A percentile compares a stretch with the other conserved stretches of the same genome.
Conservation (phyloP, 371 early-diverging fungal species). For the Capniomyces stellatus region DNA sequence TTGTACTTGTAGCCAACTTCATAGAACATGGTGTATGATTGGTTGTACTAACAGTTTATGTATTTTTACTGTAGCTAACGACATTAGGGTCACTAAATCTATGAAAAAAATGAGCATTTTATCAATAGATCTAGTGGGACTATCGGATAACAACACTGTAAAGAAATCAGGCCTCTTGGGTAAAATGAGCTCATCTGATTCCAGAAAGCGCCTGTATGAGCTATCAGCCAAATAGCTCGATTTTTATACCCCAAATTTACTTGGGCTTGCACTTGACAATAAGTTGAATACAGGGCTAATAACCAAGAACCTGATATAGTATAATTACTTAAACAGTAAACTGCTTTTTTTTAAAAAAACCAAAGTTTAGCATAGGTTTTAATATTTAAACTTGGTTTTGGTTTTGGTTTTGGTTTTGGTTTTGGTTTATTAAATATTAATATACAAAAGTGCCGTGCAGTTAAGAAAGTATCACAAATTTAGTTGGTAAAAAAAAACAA, state of each 20-base stretch:
- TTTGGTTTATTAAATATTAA: too few relatives aligned
- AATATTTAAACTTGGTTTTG: too few relatives aligned
- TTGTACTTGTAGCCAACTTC: background rate
- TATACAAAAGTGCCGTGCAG: too few relatives aligned
- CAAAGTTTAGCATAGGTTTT: too few relatives aligned
- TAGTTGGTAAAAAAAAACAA: background rate
- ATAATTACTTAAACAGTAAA: too few relatives aligned
- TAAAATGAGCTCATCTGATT: slow-evolving; percentile 2
- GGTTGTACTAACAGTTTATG: slow-evolving; percentile 37
- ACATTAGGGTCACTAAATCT: slow-evolving; percentile 3
- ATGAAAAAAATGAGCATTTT: slow-evolving; percentile 40
- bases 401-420: too few relatives aligned
- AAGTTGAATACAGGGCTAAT: too few relatives aligned
- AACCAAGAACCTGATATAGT: too few relatives aligned
- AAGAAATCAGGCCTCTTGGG: slow-evolving; percentile 4
- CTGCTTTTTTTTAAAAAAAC: too few relatives aligned
- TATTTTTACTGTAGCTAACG: slow-evolving; percentile 2
- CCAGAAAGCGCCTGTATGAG: background rate
- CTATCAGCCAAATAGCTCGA: background rate
- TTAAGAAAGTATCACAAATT: background rate
- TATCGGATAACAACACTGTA: slow-evolving; percentile 18
- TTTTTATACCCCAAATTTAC: too few relatives aligned
- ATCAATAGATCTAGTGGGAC: slow-evolving; percentile 54
- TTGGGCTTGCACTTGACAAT: too few relatives aligned
- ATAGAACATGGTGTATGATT: background rate